These are phyloP conservation scores for Colletotrichum destructivum DNA, from an alignment of 2,329 filamentous ascomycete genomes.

Conservation along the genomic window DNA sequence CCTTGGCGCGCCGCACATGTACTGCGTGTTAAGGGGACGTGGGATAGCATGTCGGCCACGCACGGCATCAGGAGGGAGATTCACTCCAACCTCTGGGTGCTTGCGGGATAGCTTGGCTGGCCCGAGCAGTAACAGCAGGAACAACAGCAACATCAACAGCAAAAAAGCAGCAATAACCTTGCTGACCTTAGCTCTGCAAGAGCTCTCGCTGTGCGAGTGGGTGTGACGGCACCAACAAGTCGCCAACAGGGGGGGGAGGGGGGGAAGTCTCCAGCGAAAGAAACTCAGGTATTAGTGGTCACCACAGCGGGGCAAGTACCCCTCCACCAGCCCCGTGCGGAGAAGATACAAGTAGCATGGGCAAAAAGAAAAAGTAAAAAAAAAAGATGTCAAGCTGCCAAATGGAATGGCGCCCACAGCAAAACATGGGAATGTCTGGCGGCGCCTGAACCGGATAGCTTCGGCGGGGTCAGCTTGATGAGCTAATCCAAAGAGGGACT, in stretches of 20 bases:
- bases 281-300: neutral
- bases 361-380: neutral
- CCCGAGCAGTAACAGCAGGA: too few relatives aligned
- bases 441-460: slow-evolving; percentile 35
- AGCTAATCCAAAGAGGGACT: slow-evolving; percentile 15
- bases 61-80: neutral
- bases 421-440: slow-evolving; percentile 26
- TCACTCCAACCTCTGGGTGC: slow-evolving; percentile 10
- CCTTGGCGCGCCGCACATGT: neutral
- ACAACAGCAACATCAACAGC: too few relatives aligned
- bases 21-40: slow-evolving; percentile 2
- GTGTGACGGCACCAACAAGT: neutral
- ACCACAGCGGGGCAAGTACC: slow-evolving; percentile 14
- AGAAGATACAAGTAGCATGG: slow-evolving; percentile 20
- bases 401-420: slow-evolving; percentile 15
- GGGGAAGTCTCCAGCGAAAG: neutral
- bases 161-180: slow-evolving; percentile 2
- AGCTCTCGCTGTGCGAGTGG: neutral
- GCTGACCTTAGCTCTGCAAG: slow-evolving; percentile 17
- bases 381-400: slow-evolving; percentile 15
- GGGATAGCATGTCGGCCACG: neutral
- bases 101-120: neutral
- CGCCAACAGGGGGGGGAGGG: too few relatives aligned
- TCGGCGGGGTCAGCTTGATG: slow-evolving; percentile 29
- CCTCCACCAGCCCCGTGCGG: slow-evolving; percentile 17